phyloP scores from a whole-genome alignment of 257 asterid species.

The Craterostigma plantagineum region DNA sequence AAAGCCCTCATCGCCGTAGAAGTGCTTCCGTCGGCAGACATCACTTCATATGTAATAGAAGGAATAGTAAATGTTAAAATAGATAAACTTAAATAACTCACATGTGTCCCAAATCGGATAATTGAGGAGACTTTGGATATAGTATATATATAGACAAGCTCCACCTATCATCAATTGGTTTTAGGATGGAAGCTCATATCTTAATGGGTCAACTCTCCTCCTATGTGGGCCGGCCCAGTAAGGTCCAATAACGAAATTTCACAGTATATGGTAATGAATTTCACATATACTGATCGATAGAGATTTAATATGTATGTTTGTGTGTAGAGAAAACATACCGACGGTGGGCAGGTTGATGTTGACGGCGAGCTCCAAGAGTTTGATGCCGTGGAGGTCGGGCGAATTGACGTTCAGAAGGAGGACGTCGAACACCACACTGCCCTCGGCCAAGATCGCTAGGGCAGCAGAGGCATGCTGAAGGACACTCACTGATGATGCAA shows the following conservation, averaged over 20 bases:
- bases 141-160: background rate
- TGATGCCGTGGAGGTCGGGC: background rate
- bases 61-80: background rate
- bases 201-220: too few species aligned
- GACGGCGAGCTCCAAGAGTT: background rate
- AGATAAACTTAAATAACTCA: background rate
- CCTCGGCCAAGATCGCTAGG: background rate
- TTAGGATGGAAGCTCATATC: too few species aligned
- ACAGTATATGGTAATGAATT: too few species aligned
- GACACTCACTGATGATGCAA: background rate
- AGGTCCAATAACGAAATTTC: too few species aligned
- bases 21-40: background rate
- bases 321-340: background rate
- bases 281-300: too few species aligned
- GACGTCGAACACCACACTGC: background rate
- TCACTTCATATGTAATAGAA: background rate
- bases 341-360: background rate
- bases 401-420: background rate
- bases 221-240: too few species aligned
- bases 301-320: too few species aligned
- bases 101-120: too few species aligned
- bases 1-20: background rate
- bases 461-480: background rate
- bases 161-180: too few species aligned
- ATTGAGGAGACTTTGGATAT: too few species aligned